Percentiles rank a stretch among this genome's conserved stretches.
phyloP scores from a whole-genome alignment of 2,329 filamentous ascomycete genomes.

The Fusarium humuli region DNA sequence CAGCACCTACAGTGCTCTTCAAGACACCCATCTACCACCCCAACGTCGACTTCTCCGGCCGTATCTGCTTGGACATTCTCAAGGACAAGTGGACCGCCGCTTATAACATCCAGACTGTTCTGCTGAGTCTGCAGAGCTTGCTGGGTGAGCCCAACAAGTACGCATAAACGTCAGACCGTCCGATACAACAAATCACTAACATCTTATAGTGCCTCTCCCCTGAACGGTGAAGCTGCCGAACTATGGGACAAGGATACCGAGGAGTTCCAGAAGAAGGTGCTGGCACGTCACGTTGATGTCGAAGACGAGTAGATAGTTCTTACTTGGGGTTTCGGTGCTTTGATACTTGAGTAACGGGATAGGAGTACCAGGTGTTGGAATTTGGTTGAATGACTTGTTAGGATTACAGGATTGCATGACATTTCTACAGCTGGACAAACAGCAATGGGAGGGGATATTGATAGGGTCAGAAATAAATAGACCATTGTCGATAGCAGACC shows the following conservation, averaged over 20 bases:
- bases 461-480: constrained; percentile 42
- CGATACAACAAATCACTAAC: constrained; percentile 29
- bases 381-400: constrained; percentile 49
- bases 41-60: constrained; percentile 96
- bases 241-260: constrained; percentile 90
- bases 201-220: constrained; percentile 79
- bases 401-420: constrained; percentile 51
- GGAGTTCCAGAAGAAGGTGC: constrained; percentile 85
- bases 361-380: constrained; percentile 56
- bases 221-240: constrained; percentile 96
- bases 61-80: constrained; percentile 97
- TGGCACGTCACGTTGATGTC: constrained; percentile 71
- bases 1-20: constrained; percentile 91
- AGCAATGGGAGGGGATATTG: constrained; percentile 35
- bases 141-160: constrained; percentile 99
- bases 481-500: constrained; percentile 45
- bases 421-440: constrained; percentile 40
- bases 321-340: constrained; percentile 31
- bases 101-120: constrained; percentile 93
- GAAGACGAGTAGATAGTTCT: constrained; percentile 66
- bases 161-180: constrained; percentile 51
- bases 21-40: constrained; percentile 99
- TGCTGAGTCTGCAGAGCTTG: constrained; percentile 93
- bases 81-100: constrained; percentile 99
- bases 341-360: constrained; percentile 52